Percentiles rank a stretch among this genome's conserved stretches.
Evolutionary conservation across 352 stramenopile species (phyloP).

Genomic region (Albugo candida): DNA sequence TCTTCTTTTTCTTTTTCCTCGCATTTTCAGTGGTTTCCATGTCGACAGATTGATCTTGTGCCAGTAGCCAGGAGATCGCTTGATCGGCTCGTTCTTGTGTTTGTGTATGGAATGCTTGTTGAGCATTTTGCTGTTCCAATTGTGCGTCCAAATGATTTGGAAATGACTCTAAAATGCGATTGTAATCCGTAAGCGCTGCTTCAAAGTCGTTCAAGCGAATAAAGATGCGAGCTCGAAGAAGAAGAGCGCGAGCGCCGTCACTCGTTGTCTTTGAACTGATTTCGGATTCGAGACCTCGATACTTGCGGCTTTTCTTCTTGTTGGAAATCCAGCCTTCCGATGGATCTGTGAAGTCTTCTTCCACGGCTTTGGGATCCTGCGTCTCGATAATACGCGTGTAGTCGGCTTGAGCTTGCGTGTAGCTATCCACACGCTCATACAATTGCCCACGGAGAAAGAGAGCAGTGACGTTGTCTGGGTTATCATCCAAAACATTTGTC

Average conservation of each 20-base stretch:
- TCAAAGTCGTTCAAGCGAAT: slow-evolving; percentile 30
- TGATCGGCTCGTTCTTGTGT: background rate
- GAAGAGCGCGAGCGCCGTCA: slow-evolving; percentile 24
- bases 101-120: slow-evolving; percentile 11
- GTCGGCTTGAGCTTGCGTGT: slow-evolving; percentile 23
- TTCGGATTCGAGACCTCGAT: background rate
- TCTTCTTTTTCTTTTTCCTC: slow-evolving; percentile 57
- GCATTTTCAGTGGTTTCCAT: slow-evolving; percentile 10
- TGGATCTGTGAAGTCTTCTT: no score
- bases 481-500: slow-evolving; percentile 27
- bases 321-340: slow-evolving; percentile 1
- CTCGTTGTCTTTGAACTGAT: slow-evolving; percentile 23
- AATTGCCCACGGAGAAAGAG: slow-evolving; percentile 38
- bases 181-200: slow-evolving; percentile 34
- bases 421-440: slow-evolving; percentile 19
- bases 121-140: slow-evolving; percentile 38
- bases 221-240: slow-evolving; percentile 29
- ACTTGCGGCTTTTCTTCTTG: slow-evolving; percentile 5
- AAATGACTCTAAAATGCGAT: slow-evolving; percentile 29
- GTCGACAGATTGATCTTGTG: background rate
- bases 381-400: slow-evolving; percentile 53
- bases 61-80: background rate
- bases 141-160: slow-evolving; percentile 67
- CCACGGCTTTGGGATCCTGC: slow-evolving; percentile 14
- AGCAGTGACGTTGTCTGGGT: slow-evolving; percentile 54